These are phyloP conservation scores for Russula ochroleuca DNA, from an alignment of 768 basidiomycete genomes.

Conservation along the genomic window DNA sequence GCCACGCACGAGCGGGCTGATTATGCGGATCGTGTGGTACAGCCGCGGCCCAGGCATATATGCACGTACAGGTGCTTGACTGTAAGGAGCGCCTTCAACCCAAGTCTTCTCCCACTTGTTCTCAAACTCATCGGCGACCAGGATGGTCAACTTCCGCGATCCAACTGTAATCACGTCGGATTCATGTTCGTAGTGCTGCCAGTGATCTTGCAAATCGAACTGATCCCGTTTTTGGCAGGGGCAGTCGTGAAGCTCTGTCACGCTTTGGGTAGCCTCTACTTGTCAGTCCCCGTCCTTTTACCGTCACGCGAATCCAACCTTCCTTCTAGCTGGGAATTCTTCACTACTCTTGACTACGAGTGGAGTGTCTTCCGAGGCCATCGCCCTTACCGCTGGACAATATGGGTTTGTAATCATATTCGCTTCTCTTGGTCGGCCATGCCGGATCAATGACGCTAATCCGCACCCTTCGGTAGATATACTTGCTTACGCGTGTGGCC, in stretches of 20 bases:
- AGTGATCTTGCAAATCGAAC: not conserved
- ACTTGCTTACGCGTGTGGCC: not conserved
- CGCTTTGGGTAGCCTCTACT: not conserved
- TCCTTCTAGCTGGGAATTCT: not conserved
- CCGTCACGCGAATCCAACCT: not conserved
- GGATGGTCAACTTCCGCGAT: not conserved
- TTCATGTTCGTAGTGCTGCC: not conserved
- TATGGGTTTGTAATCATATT: not conserved
- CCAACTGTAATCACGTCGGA: not conserved
- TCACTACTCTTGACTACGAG: not conserved
- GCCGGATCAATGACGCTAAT: not conserved
- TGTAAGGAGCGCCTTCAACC: not conserved
- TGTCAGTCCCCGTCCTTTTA: not conserved
- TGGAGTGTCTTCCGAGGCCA: not conserved
- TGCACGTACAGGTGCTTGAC: not conserved
- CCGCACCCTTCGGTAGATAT: not conserved
- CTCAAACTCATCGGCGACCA: not conserved
- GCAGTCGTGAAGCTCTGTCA: not conserved
- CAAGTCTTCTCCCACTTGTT: not conserved
- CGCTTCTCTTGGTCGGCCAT: not conserved
- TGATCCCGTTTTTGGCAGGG: not conserved
- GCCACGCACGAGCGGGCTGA: not conserved
- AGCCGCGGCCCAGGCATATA: not conserved
- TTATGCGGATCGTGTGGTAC: not conserved
- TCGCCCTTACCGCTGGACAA: not conserved